Evolutionary conservation across 768 basidiomycete species (phyloP), one percentile per base, ranked within the genome.

Genomic region (Termitomyces sp.): DNA sequence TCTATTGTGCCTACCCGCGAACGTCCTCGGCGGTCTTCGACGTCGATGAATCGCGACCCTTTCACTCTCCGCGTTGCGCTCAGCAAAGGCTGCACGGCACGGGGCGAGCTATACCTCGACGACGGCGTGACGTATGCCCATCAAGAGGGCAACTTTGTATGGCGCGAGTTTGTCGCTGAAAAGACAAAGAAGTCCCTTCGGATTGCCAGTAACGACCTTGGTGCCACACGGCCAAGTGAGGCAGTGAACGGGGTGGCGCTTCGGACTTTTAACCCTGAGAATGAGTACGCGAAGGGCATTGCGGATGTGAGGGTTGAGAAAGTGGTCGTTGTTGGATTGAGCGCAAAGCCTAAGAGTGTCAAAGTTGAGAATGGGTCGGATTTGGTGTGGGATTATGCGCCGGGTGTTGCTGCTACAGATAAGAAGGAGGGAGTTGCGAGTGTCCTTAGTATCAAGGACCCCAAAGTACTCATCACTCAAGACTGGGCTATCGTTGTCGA

Each of bases 101-200:
- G 67, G 2, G 97, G 97, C 38, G 91, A 95, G 66, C 78, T 99
- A 38, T 99, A 98, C 72, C 82, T 96, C 56, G 97, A 99, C 69
- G 97, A 98, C 64, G 97, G 97, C 14, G 88, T 88, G 53, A 83
- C 88, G 0, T 98, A 85, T 71, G 74, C 79, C 5, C 86, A 94
- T 71, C 74, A 81, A 58, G 68, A 80, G 6, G 97, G 97, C 32
- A 78, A 93, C 58, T 83, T 91, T 68, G 77, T 97, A 58, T 95
- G 92, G 92, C 85, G 92, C 56, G 75, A 79, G 59, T 92, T 95
- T 66, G 66, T 66, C 26, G 86, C 92, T 26, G 79, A 76, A 54
- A 78, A 79, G 68, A 70, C 70, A 13, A 64, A 66, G 33, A 75
- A 72, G 66, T 74, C 68, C 47, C 72, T 83, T 61, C 78, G 72